Evolutionary conservation across 2,329 filamentous ascomycete genomes (phyloP).

Genomic region (Xylaria arbuscula): DNA sequence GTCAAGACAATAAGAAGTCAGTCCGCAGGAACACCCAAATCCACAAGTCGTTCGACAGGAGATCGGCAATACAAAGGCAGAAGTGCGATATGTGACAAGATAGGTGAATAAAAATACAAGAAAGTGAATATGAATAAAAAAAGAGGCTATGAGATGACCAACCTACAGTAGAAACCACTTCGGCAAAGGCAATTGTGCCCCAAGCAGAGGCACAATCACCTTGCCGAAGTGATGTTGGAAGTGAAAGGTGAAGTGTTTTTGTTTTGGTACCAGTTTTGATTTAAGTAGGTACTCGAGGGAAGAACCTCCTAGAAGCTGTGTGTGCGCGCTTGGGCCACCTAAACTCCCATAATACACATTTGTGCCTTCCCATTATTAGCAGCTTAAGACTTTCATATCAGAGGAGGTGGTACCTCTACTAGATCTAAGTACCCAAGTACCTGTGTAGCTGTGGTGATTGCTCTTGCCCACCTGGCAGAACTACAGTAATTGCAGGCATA

Average conservation of each 20-base stretch:
- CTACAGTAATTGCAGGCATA: too few species aligned
- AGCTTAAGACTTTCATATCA: not conserved
- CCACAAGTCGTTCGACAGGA: not conserved
- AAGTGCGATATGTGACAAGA: not conserved
- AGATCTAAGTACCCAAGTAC: not conserved
- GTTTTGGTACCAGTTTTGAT: not conserved
- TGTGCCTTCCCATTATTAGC: too few species aligned
- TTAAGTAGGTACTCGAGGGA: too few species aligned
- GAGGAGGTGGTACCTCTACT: too few species aligned
- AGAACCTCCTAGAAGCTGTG: too few species aligned
- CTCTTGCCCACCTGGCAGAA: too few species aligned
- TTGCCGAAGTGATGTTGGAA: not conserved
- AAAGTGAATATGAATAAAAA: not conserved
- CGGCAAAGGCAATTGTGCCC: not conserved
- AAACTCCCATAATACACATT: not conserved
- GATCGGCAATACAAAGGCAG: not conserved
- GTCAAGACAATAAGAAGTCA: not conserved
- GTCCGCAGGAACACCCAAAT: not conserved
- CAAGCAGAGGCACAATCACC: not conserved
- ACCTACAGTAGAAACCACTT: not conserved
- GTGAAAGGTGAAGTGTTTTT: too few species aligned
- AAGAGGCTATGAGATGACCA: not conserved
- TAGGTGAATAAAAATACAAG: not conserved
- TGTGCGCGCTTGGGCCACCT: not conserved
- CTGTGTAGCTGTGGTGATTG: not conserved